Evolutionary conservation across 768 basidiomycete genomes (phyloP), one percentile per base, ranked within the genome.

Genomic region (Lanmaoa rubissima): DNA sequence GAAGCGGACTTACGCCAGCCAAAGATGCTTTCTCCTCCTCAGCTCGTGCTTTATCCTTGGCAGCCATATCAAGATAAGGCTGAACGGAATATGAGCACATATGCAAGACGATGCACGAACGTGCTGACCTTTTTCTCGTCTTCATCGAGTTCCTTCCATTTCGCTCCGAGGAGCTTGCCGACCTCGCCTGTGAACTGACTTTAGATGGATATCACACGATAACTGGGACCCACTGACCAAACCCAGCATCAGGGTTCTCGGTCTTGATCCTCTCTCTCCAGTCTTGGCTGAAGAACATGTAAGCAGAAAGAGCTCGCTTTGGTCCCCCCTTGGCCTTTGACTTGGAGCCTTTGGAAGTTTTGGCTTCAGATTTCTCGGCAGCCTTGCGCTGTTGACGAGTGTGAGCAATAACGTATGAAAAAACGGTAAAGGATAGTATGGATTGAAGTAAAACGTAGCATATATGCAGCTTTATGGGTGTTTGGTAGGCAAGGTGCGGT

Each of bases 271-370:
- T 84, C 75, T 95, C 90, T 70, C 95, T 84, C 91, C 92, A 90
- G 74, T 94, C 95, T 73, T 94, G 91, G 65, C 85, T 87, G 82
- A 98, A 98, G 88, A 94, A 94, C 96, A 98, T 97, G 79, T 97
- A 98, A 40, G 96, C 94, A 32, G 94, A 97, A 45, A 97, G 81
- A 0, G 92, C 90, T 52, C 94, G 86, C 78, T 98, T 97, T 59
- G 93, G 94, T 0, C 70, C 70, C 16, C 71, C 70, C 62, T 72
- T 72, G 44, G 87, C 84, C 73, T 89, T 88, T 72, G 93, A 87
- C 75, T 92, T 93, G 76, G 88, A 85, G 57, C 74, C 72, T 69
- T 85, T 85, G 61, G 79, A 62, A 24, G 60, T 58, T 59, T 72
- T 72, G 9, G 63, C 69, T 65, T 88, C 87, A 24, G 81, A 78